These are phyloP conservation scores for Hawksworthiomyces lignivorus DNA, from an alignment of 2,329 filamentous ascomycete genomes.

Conservation along the genomic window DNA sequence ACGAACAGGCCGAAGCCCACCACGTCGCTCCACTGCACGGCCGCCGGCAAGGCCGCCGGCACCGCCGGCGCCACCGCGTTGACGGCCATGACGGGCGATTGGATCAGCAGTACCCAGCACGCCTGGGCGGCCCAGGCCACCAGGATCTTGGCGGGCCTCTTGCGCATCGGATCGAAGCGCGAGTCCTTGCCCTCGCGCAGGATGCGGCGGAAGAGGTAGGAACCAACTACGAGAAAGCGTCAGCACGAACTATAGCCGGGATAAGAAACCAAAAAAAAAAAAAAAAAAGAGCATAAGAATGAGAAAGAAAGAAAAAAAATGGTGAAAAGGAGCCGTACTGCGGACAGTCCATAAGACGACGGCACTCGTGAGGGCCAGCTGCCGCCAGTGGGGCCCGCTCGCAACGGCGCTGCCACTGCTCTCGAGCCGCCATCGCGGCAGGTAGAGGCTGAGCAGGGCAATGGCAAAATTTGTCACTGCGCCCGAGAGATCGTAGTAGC, in stretches of 20 bases:
- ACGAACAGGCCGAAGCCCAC: conserved; percentile 43
- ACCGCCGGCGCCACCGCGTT: conserved; percentile 52
- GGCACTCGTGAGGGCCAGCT: conserved; percentile 31
- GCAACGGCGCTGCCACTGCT: not conserved
- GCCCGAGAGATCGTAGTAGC: conserved; percentile 62
- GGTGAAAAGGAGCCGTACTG: conserved; percentile 30
- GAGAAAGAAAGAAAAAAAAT: not conserved
- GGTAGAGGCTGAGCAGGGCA: conserved; percentile 52
- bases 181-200: conserved; percentile 50
- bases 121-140: conserved; percentile 47
- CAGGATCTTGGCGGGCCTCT: conserved; percentile 27
- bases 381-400: conserved; percentile 45
- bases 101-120: conserved; percentile 59
- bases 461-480: conserved; percentile 59
- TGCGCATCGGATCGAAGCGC: conserved; percentile 35
- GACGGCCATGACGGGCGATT: conserved; percentile 56
- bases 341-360: conserved; percentile 51
- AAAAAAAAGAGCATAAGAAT: not conserved
- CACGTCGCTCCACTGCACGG: conserved; percentile 27
- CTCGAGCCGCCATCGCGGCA: conserved; percentile 48
- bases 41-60: conserved; percentile 38
- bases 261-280: not conserved
- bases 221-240: conserved; percentile 40
- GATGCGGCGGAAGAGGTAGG: conserved; percentile 56
- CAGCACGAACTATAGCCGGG: not conserved